Evolutionary conservation across 306 rosid genomes (phyloP).

Genomic region (Hylodesmum podocarpum): DNA sequence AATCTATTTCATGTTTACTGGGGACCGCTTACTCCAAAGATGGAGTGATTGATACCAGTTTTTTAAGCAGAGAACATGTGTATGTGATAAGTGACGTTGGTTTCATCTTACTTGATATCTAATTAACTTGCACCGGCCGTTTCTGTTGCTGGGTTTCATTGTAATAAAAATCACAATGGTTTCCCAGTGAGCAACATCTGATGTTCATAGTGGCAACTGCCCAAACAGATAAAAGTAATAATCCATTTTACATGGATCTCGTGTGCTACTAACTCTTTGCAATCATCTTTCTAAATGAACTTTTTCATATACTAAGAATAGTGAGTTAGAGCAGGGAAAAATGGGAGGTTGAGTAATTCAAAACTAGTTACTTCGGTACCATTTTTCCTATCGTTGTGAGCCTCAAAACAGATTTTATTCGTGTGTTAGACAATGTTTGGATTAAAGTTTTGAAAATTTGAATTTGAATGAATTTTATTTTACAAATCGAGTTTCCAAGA

Average conservation of each 20-base stretch:
- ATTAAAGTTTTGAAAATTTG: too few species aligned
- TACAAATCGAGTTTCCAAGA: too few species aligned
- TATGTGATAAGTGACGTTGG: not conserved
- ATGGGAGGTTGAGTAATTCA: not conserved
- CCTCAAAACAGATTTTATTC: not conserved
- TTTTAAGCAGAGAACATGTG: not conserved
- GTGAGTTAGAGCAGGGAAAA: too few species aligned
- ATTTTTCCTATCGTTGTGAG: not conserved
- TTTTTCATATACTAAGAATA: not conserved
- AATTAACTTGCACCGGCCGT: not conserved
- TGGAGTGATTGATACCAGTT: not conserved
- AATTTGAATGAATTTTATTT: too few species aligned
- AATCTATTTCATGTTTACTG: not conserved
- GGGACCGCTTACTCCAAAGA: not conserved
- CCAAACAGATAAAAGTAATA: not conserved
- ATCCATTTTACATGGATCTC: not conserved
- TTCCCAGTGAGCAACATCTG: slow-evolving; percentile 9
- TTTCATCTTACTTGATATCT: slow-evolving; percentile 7
- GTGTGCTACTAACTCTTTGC: not conserved
- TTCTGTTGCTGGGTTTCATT: not conserved
- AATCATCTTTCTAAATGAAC: not conserved
- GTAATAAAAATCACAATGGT: not conserved
- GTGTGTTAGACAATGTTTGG: not conserved
- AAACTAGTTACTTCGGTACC: not conserved
- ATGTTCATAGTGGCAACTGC: not conserved